Percentiles rank a stretch among this genome's conserved stretches.
phyloP scores from a whole-genome alignment of 116 monocot genomes.

The Thalassia testudinum region DNA sequence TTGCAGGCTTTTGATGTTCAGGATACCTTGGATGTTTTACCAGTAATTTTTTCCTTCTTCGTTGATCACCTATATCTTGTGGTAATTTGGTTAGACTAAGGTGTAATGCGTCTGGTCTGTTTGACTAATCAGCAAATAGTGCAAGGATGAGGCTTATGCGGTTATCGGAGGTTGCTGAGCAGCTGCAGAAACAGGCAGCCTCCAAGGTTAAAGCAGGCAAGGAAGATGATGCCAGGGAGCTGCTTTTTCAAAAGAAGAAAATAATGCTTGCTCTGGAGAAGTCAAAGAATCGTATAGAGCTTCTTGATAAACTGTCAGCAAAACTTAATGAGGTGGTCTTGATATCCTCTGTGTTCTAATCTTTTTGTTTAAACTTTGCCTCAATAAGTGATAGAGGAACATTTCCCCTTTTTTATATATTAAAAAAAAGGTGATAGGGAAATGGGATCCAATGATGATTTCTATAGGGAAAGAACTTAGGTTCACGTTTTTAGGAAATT shows the following conservation, averaged over 20 bases:
- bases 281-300: conserved; percentile 42
- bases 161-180: conserved; percentile 58
- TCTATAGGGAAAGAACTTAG: too few relatives aligned
- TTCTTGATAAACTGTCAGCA: conserved; percentile 48
- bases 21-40: too few relatives aligned
- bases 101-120: not conserved
- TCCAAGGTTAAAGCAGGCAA: conserved; percentile 28
- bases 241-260: conserved; percentile 59
- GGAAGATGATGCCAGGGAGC: conserved; percentile 48
- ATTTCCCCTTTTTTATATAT: not conserved
- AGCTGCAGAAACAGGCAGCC: conserved; percentile 50
- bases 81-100: too few relatives aligned
- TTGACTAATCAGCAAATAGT: conserved; percentile 23
- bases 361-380: too few relatives aligned
- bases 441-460: not conserved
- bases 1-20: too few relatives aligned
- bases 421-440: not conserved
- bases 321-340: conserved; percentile 49
- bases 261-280: conserved; percentile 51
- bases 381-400: not conserved
- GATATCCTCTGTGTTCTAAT: too few relatives aligned
- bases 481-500: too few relatives aligned
- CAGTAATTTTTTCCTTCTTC: too few relatives aligned
- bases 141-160: conserved; percentile 52
- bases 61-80: too few relatives aligned